These are phyloP conservation scores for Spencermartinsiella europaea DNA, from an alignment of 805 yeast genomes.

Conservation along the genomic window DNA sequence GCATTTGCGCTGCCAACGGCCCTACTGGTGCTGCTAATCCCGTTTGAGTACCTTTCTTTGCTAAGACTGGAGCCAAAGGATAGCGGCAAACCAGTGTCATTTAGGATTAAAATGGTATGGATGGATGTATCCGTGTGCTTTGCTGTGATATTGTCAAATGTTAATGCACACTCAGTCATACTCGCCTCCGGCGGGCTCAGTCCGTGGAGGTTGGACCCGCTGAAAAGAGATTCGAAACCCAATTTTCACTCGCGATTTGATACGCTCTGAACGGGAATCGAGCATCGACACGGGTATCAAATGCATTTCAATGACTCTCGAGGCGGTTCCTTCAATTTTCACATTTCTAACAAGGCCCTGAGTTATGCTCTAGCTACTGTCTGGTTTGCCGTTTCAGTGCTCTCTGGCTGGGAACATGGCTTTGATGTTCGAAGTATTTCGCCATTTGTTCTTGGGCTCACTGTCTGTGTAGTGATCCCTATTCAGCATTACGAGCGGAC, in stretches of 20 bases:
- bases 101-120: neutral
- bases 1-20: conserved; percentile 12
- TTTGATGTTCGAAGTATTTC: conserved; percentile 8
- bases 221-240: too few species aligned
- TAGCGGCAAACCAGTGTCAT: neutral
- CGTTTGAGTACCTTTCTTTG: neutral
- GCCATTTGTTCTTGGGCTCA: conserved; percentile 4
- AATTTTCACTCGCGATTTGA: too few species aligned
- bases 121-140: too few species aligned
- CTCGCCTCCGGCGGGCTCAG: too few species aligned
- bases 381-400: conserved; percentile 3
- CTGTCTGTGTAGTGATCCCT: conserved; percentile 6
- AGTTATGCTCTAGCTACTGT: neutral
- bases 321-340: too few species aligned
- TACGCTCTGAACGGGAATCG: too few species aligned
- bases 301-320: too few species aligned
- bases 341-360: neutral
- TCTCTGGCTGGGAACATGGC: conserved; percentile 3
- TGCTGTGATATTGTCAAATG: too few species aligned
- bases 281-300: too few species aligned
- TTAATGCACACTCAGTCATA: too few species aligned
- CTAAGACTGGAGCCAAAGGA: neutral
- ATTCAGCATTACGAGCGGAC: conserved; percentile 16
- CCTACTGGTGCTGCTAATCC: conserved; percentile 9
- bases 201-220: too few species aligned